Conservation (phyloP, 2,329 filamentous ascomycete genomes). For the Epichloe baconii region DNA sequence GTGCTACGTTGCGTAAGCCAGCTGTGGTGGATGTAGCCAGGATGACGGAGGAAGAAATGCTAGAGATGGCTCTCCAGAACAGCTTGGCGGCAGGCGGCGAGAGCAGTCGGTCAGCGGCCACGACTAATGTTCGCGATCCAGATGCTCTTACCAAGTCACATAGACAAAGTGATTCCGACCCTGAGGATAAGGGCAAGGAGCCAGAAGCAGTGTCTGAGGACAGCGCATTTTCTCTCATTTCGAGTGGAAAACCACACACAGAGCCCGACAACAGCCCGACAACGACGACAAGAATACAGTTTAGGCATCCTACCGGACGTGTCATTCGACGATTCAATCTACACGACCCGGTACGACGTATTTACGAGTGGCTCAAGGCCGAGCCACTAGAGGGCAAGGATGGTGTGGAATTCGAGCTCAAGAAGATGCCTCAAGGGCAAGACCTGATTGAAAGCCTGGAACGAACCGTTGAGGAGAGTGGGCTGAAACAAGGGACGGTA, state of each 20-base stretch:
- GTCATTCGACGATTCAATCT: constrained; percentile 77
- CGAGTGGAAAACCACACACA: constrained; percentile 56
- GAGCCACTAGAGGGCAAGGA: constrained; percentile 69
- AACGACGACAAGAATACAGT: constrained; percentile 78
- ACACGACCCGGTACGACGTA: constrained; percentile 61
- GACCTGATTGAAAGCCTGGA: constrained; percentile 71
- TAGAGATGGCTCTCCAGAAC: constrained; percentile 85
- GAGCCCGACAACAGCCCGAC: constrained; percentile 64
- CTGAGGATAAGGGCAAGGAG: constrained; percentile 33
- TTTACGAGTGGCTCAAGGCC: constrained; percentile 96
- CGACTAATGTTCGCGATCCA: constrained; percentile 57
- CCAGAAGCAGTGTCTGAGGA: constrained; percentile 25
- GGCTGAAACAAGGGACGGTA: constrained; percentile 82
- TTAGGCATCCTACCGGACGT: constrained; percentile 71
- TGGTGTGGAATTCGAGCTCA: constrained; percentile 73
- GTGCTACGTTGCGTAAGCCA: constrained; percentile 44
- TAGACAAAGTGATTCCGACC: constrained; percentile 14
- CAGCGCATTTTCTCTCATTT: constrained; percentile 56
- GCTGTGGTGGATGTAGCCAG: constrained; percentile 64
- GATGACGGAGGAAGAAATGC: constrained; percentile 96
- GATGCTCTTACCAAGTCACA: constrained; percentile 69
- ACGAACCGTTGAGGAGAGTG: constrained; percentile 63
- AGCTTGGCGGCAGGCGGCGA: constrained; percentile 49
- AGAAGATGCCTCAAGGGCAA: constrained; percentile 62
- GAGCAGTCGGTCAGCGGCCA: constrained; percentile 23